Percentiles rank a stretch among this genome's conserved stretches.
These are phyloP conservation scores for Emmonsiellopsis sp. DNA, from an alignment of 2,329 filamentous ascomycete genomes.

Conservation along the genomic window DNA sequence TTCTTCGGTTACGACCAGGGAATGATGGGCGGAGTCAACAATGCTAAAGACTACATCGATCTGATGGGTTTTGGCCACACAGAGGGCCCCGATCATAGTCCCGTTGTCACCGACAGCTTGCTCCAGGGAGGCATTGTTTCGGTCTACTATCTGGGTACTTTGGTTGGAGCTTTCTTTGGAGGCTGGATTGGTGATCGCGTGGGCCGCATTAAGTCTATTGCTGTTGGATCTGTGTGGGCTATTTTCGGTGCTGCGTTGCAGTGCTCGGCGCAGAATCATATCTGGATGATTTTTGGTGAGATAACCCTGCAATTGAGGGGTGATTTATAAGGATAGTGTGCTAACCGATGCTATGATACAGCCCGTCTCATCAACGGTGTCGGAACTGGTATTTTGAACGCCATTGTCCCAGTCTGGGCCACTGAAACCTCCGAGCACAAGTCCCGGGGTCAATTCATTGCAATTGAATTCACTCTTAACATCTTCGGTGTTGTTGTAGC, in stretches of 20 bases:
- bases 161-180: constrained; percentile 54
- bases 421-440: constrained; percentile 61
- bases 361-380: constrained; percentile 54
- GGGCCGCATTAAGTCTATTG: constrained; percentile 56
- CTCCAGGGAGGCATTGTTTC: constrained; percentile 55
- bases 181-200: constrained; percentile 55
- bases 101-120: constrained; percentile 50
- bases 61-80: constrained; percentile 57
- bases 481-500: constrained; percentile 59
- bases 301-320: neutral
- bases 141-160: constrained; percentile 50
- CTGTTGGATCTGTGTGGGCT: constrained; percentile 47
- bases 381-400: constrained; percentile 60
- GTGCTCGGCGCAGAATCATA: constrained; percentile 53
- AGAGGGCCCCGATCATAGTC: constrained; percentile 33
- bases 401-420: constrained; percentile 62
- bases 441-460: constrained; percentile 58
- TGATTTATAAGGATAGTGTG: neutral
- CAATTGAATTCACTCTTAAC: constrained; percentile 64
- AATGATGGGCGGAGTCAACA: constrained; percentile 57
- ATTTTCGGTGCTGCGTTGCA: constrained; percentile 55
- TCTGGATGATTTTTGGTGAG: constrained; percentile 61
- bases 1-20: constrained; percentile 55
- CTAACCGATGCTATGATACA: constrained; percentile 9
- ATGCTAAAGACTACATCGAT: constrained; percentile 52